Evolutionary conservation across 148 eudicot genomes (phyloP), one percentile per base, ranked within the genome.

Genomic region (Vaccinium vitisidaea): DNA sequence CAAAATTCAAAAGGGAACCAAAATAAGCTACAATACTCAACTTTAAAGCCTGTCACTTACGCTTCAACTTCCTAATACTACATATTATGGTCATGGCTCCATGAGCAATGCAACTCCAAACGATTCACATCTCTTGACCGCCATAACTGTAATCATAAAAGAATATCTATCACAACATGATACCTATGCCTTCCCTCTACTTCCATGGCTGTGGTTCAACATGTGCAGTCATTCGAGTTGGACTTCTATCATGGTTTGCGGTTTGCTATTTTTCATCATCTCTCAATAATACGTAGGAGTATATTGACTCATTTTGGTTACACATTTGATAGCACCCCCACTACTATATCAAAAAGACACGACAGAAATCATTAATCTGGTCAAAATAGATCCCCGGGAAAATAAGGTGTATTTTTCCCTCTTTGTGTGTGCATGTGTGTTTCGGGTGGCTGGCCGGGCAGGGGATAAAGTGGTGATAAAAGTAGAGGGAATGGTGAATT

Each of bases 221-320:
- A 8, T 25, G 27, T 74, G 80, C 78, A 69, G 21, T 36, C 50
- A n/a, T 71, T 25, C 54, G 69, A 53, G 67, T 90, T 25, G 84
- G 86, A 81, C 39, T 84, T 82, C 48, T 87, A 53, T 50, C 85
- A 61, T 90, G 86, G 90, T 84, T 78, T 19, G 85, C 32, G 9
- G 18, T 81, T 81, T 56, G 32, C 32, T 30, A 30, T 30, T 30
- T 30, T 30, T 30, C 32, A 30, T 30, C 32, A 30, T 30, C 32
- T 30, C 32, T 30, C 32, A 30, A 30, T 30, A 30, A 30, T 30
- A 30, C 32, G 1, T 30, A 30, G 32, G 32, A 30, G 32, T 30
- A 30, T 30, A 30, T 30, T 30, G 32, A 30, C 32, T 30, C 32
- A 30, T 30, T 30, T 30, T 30, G 32, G 32, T 30, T 30, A 30